Evolutionary conservation across 306 rosid genomes (phyloP), one percentile per base, ranked within the genome.

Genomic region (Vigna nakashimae): DNA sequence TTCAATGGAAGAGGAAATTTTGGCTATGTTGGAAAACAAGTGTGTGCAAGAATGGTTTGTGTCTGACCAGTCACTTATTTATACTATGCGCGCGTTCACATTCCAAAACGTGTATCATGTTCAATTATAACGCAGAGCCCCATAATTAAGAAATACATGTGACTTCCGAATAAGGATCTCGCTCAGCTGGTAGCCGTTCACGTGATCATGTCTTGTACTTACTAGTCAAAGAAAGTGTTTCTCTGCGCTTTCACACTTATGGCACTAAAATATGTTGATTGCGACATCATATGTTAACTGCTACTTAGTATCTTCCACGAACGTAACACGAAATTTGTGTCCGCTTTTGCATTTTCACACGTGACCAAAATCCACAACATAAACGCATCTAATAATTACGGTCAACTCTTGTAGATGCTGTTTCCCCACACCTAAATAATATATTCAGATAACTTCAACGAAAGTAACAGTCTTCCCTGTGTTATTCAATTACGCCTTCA

Each of bases 101-200:
- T 14, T 14, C 15, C 49, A 53, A 82, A 82, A 77, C 82, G 82
- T 77, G 85, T 64, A 77, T 53, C 56, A 43, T 64, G 45, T 6
- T 51, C 12, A 2, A 6, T 7, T 40, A 40, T 15, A 38, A 3
- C 14, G 8, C 2, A 58, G 7, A 22, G 5, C 22, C 0, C 42
- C 0, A 26, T 38, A 43, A 55, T 45, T 3, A 26, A n/a, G 71
- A 13, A 36, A 80, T 42, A 40, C 24, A 16, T 20, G 12, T 73
- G 63, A 46, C 75, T 80, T 73, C 28, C 69, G 18, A 56, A 65
- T 10, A 11, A 4, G 48, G 58, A 75, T 77, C 75, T 9, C 17
- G 32, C 14, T 62, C 45, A 26, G 18, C 2, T 6, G 28, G 1
- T 9, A 32, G 3, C 12, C 6, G 13, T 30, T 30, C 43, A 45